Base-by-base conservation (phyloP, 768 basidiomycete genomes). In the Serendipita sp. region DNA sequence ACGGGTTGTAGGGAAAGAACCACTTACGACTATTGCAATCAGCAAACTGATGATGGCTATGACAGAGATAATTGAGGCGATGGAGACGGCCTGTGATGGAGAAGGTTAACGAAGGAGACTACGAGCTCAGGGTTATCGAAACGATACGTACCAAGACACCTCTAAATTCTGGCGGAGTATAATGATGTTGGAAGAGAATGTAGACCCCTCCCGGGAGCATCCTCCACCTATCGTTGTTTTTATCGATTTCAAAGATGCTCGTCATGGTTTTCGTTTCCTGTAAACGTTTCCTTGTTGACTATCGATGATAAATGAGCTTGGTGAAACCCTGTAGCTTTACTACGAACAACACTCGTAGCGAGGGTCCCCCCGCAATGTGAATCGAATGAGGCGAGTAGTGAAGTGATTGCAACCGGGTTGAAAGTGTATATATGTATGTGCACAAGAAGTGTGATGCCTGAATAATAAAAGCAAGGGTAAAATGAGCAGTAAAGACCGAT, bases 141-240 rank as follows among this genome's bases (percentile, higher is more conserved):
- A 30, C 11, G 53, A 15, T 13, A 38, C 56, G 28, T 35, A 60
- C 56, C 16, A 24, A 37, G 56, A 60, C 56, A 4, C 56, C 56
- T 60, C 34, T 60, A 2, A 35, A 10, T 60, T 60, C 56, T 28
- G 28, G 18, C 8, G 28, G 28, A 10, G 30, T 28, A 37, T 60
- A 60, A 32, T 38, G 56, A n/a, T 60, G 56, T 38, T 38, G 18
- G 16, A 38, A 32, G 56, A 60, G 56, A 18, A 60, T 60, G 16
- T 60, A 38, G 56, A 60, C 56, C 5, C 56, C 56, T 60, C 56
- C 56, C 11, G 56, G 56, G 5, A 60, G n/a, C 56, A 60, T 60
- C 34, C 35, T 32, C 56, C 56, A 60, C 56, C 24, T 60, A 30
- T 60, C 56, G 35, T 60, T 60, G 56, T 60, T n/a, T 38, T 60